Conservation (phyloP, 768 basidiomycete species). For the Podaxis mareebaensis region DNA sequence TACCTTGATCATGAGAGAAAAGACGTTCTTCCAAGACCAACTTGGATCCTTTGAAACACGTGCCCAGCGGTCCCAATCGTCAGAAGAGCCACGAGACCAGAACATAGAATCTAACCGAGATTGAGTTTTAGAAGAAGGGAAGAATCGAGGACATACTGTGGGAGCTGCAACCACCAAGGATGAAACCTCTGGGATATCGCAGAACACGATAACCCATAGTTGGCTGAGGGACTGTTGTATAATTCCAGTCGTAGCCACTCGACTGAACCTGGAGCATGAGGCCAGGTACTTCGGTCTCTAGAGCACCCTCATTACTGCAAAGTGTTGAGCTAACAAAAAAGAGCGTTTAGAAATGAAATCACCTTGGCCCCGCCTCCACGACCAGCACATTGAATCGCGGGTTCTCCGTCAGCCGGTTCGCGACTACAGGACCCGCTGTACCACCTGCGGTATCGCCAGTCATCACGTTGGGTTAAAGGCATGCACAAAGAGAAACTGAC, state of each 20-base stretch:
- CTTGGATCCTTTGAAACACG: conserved; percentile 41
- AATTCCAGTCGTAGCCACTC: conserved; percentile 30
- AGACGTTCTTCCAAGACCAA: conserved; percentile 41
- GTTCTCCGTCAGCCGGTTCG: conserved; percentile 53
- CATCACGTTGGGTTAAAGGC: neutral
- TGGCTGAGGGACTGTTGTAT: conserved; percentile 25
- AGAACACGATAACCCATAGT: conserved; percentile 23
- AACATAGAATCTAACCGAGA: conserved; percentile 23
- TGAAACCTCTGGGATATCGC: conserved; percentile 25
- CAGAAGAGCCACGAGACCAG: conserved; percentile 33
- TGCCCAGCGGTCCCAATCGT: conserved; percentile 58
- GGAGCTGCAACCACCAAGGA: conserved; percentile 30
- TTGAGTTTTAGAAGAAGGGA: neutral
- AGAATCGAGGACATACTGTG: conserved; percentile 26
- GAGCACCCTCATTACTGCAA: conserved; percentile 15
- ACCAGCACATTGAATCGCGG: conserved; percentile 46
- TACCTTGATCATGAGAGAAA: conserved; percentile 31
- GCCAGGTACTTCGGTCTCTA: conserved; percentile 13
- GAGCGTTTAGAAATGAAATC: neutral
- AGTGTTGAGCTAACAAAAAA: neutral
- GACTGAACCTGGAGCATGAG: conserved; percentile 14
- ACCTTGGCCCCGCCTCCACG: conserved; percentile 61
- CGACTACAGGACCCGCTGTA: conserved; percentile 57
- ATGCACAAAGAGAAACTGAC: conserved; percentile 22
- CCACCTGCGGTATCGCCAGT: conserved; percentile 30